Evolutionary conservation across 352 stramenopile species (phyloP), one percentile per base, ranked within the genome.

Genomic region (Phytophthora fragariae): DNA sequence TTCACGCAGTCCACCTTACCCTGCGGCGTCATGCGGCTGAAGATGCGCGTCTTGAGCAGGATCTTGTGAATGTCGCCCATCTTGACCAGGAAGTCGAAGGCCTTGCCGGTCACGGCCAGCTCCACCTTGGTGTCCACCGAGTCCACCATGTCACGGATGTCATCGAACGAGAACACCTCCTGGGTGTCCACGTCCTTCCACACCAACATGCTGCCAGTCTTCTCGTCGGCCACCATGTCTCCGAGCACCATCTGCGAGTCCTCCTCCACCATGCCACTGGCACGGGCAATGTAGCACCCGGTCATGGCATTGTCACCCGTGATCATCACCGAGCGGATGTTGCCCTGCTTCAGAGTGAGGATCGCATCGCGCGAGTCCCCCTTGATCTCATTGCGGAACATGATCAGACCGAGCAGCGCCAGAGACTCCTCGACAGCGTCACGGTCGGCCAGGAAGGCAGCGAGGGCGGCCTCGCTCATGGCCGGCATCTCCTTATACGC

Each of bases 341-440:
- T 86, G 46, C 90, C 94, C 57, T 83, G 71, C 56, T 91, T 90
- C n/a, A 98, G 76, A 37, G 86, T 86, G 57, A 82, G 8, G 39
- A 98, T 92, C 5, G 92, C 92, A 11, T 87, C 81, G 29, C 75
- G 75, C 37, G 92, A 94, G 63, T 98, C 90, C 17, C 90, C 78
- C 76, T 96, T 97, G 35, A 98, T 83, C 35, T 90, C 79, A 57
- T 98, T 98, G 63, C 91, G 86, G 85, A 98, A 98, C 60, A 94
- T 91, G 44, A 98, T 86, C 9, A 98, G 78, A 50, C 94, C 93
- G 21, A 92, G 54, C 54, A 98, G 86, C 12, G 68, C 81, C 15
- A 98, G 73, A 57, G 82, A 81, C 14, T 72, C 76, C 72, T 98
- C 93, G 2, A 97, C 81, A 7, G 89, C 80, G 47, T 95, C 87